These are phyloP conservation scores for Davidsoniella virescens DNA, from an alignment of 2,329 filamentous ascomycete genomes.

Conservation along the genomic window DNA sequence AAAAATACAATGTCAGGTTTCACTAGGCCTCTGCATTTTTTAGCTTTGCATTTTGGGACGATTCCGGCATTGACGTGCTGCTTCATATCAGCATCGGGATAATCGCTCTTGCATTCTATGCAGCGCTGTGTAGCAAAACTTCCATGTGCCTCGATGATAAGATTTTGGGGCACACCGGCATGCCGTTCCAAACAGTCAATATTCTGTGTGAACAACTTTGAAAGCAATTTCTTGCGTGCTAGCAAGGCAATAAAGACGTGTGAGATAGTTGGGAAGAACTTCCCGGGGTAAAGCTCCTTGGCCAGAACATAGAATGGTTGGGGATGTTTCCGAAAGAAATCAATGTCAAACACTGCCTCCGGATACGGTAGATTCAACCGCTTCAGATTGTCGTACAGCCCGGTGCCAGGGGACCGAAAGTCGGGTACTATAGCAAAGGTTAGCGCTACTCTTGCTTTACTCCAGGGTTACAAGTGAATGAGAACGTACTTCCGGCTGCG, in stretches of 20 bases:
- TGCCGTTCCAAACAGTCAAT: slow-evolving; percentile 87
- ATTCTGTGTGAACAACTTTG: slow-evolving; percentile 91
- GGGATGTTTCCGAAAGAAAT: slow-evolving; percentile 71
- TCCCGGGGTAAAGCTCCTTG: slow-evolving; percentile 80
- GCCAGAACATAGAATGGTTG: slow-evolving; percentile 85
- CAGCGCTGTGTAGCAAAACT: slow-evolving; percentile 86
- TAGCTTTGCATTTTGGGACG: slow-evolving; percentile 50
- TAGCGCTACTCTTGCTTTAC: background rate
- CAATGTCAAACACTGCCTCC: slow-evolving; percentile 87
- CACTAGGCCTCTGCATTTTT: slow-evolving; percentile 57
- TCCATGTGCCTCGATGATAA: slow-evolving; percentile 85
- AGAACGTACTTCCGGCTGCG: slow-evolving; percentile 40
- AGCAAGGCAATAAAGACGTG: slow-evolving; percentile 80
- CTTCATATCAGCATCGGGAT: slow-evolving; percentile 59
- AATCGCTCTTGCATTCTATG: slow-evolving; percentile 66
- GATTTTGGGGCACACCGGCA: slow-evolving; percentile 66
- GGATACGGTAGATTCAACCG: slow-evolving; percentile 73
- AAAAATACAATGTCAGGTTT: slow-evolving; percentile 96
- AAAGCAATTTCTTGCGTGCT: slow-evolving; percentile 58
- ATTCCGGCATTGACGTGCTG: slow-evolving; percentile 47
- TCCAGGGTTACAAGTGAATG: background rate
- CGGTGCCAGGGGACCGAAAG: slow-evolving; percentile 84
- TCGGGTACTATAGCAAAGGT: slow-evolving; percentile 56
- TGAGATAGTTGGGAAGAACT: slow-evolving; percentile 73
- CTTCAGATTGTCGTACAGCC: slow-evolving; percentile 82